Conservation (phyloP, 2,329 filamentous ascomycete genomes). For the Acephala macrosclerotiorum region DNA sequence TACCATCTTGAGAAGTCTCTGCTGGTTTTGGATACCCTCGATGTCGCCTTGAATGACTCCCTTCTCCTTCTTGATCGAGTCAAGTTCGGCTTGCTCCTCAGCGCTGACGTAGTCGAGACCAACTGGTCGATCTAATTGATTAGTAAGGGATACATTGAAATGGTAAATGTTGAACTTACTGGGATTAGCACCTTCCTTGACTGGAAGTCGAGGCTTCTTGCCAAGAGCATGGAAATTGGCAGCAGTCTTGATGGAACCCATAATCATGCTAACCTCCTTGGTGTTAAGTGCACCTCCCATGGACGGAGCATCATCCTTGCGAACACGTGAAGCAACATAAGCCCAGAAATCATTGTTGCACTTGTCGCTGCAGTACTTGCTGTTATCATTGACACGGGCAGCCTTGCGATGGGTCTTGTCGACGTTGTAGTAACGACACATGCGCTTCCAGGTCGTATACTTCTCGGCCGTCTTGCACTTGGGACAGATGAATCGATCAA, state of each 20-base stretch:
- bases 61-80: constrained; percentile 33
- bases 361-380: constrained; percentile 44
- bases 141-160: background rate
- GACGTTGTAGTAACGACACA: constrained; percentile 39
- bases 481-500: constrained; percentile 44
- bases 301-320: constrained; percentile 35
- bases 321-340: constrained; percentile 29
- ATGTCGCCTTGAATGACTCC: constrained; percentile 30
- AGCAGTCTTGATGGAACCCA: constrained; percentile 30
- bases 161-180: constrained; percentile 31
- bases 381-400: constrained; percentile 40
- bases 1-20: constrained; percentile 38
- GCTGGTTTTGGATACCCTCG: constrained; percentile 30
- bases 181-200: constrained; percentile 36
- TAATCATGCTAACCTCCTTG: constrained; percentile 34
- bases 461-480: constrained; percentile 37
- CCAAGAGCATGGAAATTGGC: constrained; percentile 38
- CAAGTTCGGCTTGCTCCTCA: constrained; percentile 37
- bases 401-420: constrained; percentile 36
- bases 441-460: constrained; percentile 43
- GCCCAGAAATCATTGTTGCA: constrained; percentile 36
- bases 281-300: constrained; percentile 40
- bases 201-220: constrained; percentile 38
- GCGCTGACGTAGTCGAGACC: constrained; percentile 39
- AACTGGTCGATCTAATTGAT: constrained; percentile 32